These are phyloP conservation scores for Polyplosphaeria fusca DNA, from an alignment of 495 filamentous ascomycete genomes.

Conservation along the genomic window DNA sequence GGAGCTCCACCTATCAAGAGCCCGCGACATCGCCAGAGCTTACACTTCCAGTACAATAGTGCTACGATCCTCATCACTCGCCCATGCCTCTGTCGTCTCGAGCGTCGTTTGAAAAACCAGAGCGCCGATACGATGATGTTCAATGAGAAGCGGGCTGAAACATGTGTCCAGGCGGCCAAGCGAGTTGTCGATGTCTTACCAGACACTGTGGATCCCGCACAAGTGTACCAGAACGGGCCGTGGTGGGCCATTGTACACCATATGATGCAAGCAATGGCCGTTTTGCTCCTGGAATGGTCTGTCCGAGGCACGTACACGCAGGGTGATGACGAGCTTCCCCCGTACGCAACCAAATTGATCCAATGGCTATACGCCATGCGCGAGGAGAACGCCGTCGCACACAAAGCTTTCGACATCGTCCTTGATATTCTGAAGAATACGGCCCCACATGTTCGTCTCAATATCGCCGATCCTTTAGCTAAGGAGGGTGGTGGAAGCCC, in stretches of 20 bases:
- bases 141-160: conserved; percentile 4
- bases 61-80: conserved; percentile 4
- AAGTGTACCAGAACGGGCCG: conserved; percentile 5
- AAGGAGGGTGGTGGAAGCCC: too few relatives aligned
- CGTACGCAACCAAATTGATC: conserved; percentile 4
- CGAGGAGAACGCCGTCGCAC: not conserved
- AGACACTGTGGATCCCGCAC: not conserved
- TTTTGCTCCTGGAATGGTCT: conserved; percentile 23
- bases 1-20: too few relatives aligned
- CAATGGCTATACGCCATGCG: conserved; percentile 10
- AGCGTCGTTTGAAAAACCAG: conserved; percentile 1
- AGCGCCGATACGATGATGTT: not conserved
- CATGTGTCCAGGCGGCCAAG: conserved; percentile 12
- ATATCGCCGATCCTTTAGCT: too few relatives aligned
- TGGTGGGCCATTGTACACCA: conserved; percentile 28
- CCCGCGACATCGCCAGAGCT: too few relatives aligned
- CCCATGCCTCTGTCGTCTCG: conserved; percentile 11
- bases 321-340: not conserved
- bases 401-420: not conserved
- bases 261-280: conserved; percentile 28
- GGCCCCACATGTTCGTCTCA: too few relatives aligned
- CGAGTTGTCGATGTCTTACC: conserved; percentile 1
- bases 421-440: not conserved
- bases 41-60: conserved; percentile 2
- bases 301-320: not conserved